Base-by-base conservation (phyloP, 257 asterid species). In the Penstemon barbatus region DNA sequence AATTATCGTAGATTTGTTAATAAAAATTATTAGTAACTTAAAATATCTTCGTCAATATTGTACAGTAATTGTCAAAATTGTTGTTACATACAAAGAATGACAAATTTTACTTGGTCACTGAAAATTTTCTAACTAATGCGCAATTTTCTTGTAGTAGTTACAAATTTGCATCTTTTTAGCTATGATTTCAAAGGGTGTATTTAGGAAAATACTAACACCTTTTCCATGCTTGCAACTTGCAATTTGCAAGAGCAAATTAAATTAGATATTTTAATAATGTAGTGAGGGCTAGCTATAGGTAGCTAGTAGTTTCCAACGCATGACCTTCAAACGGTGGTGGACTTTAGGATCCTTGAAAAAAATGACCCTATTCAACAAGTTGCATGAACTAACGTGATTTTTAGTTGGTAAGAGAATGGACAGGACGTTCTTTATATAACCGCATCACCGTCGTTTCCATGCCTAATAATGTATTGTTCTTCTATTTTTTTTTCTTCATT, bases 381-480 rank as follows among this genome's bases (percentile, higher is more conserved):
- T 67, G 82, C 79, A 51, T 66, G 59, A 76, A 76, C 79, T 15
- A 15, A 15, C 18, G 18, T 15, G 18, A 15, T 15, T 15, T 58
- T 45, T 48, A 65, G 78, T 80, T 80, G 70, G 61, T 70, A 50
- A 37, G 72, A 61, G 70, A 40, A 74, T 71, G 82, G 82, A 77
- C 82, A 25, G 33, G 33, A 25, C 33, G 57, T 68, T 70, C 12
- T 15, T 65, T 79, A 79, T 15, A 68, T 79, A 79, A 74, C 82
- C 80, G 68, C 57, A 9, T n/a, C 65, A 57, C 71, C 73, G 12
- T 74, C 58, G 15, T 67, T 78, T 54, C 76, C 82, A 74, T 80
- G 69, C 82, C 79, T 63, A 63, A 74, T 80, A 48, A 2, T 25
- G 66, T 67, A 55, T 4, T 50, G 7, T 55, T 63, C 18, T 68